phyloP scores from a whole-genome alignment of 139 green algal genomes.

The Chlamydomonas applanata region DNA sequence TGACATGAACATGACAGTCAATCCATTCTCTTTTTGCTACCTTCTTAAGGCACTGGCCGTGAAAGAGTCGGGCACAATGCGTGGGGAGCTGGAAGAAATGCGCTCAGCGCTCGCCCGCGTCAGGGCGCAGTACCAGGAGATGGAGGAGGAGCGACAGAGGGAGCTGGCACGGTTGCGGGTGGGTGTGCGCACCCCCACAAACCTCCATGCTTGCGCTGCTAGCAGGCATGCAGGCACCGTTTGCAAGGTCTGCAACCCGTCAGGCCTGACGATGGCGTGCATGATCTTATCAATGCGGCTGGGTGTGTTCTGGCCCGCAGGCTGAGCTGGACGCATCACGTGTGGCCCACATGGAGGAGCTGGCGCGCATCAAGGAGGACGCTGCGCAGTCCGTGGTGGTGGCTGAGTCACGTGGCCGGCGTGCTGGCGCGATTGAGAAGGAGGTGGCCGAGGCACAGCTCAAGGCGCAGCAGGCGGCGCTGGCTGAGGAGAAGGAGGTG shows the following conservation, averaged over 20 bases:
- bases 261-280: too few species aligned
- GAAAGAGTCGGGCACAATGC: constrained; percentile 27
- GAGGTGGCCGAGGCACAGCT: constrained; percentile 45
- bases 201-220: too few species aligned
- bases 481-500: constrained; percentile 44
- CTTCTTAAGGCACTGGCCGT: constrained; percentile 41
- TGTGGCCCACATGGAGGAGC: background rate
- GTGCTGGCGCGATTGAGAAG: constrained; percentile 38
- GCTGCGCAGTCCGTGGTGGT: constrained; percentile 19
- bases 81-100: constrained; percentile 36
- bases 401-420: constrained; percentile 29
- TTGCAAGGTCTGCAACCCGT: too few species aligned
- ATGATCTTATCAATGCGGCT: too few species aligned
- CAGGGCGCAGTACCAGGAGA: constrained; percentile 25
- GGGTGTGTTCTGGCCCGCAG: constrained; percentile 7
- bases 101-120: constrained; percentile 14
- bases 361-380: constrained; percentile 10
- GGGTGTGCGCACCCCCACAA: background rate
- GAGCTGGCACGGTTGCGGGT: constrained; percentile 21
- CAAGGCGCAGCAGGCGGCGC: constrained; percentile 29
- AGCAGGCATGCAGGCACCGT: too few species aligned
- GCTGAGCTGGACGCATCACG: constrained; percentile 21
- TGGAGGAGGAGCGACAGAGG: constrained; percentile 9
- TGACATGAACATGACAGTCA: too few species aligned
- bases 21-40: too few species aligned